A percentile compares a stretch with the other conserved stretches of the same genome.
Evolutionary conservation across 805 yeast genomes (phyloP).

Genomic region (Wickerhamiella lipophila): DNA sequence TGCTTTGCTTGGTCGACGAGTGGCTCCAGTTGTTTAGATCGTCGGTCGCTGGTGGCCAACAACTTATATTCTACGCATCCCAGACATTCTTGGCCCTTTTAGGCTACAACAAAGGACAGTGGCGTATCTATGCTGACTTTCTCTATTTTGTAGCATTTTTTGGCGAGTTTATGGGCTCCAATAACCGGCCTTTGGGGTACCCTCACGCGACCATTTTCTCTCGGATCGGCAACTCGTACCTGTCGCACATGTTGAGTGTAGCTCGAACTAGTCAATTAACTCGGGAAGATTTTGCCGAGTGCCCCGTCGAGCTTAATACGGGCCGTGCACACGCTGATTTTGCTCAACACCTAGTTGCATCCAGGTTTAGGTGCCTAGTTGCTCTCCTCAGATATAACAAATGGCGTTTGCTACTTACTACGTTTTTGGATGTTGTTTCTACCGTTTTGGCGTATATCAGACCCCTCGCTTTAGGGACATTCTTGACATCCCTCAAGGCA

Average conservation of each 20-base stretch:
- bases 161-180: constrained; percentile 5
- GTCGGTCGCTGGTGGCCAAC: constrained; percentile 1
- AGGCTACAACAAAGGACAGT: not conserved
- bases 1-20: not conserved
- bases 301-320: constrained; percentile 10
- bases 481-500: constrained; percentile 11
- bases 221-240: constrained; percentile 9
- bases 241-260: constrained; percentile 11
- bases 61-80: not conserved
- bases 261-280: constrained; percentile 10
- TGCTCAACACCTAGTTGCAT: constrained; percentile 10
- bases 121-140: not conserved
- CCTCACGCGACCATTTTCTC: constrained; percentile 16
- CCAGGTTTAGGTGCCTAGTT: constrained; percentile 10
- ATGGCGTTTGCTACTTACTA: not conserved
- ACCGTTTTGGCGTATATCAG: constrained; percentile 15
- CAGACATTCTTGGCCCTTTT: not conserved
- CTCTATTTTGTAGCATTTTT: not conserved
- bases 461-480: constrained; percentile 15
- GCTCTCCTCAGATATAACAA: constrained; percentile 5
- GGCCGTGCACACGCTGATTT: constrained; percentile 2
- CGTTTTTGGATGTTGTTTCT: constrained; percentile 2
- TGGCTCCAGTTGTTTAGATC: constrained; percentile 4
- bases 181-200: constrained; percentile 8
- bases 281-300: constrained; percentile 14